Base-by-base conservation (phyloP, 345 rosid species). In the Gossypium turneri region DNA sequence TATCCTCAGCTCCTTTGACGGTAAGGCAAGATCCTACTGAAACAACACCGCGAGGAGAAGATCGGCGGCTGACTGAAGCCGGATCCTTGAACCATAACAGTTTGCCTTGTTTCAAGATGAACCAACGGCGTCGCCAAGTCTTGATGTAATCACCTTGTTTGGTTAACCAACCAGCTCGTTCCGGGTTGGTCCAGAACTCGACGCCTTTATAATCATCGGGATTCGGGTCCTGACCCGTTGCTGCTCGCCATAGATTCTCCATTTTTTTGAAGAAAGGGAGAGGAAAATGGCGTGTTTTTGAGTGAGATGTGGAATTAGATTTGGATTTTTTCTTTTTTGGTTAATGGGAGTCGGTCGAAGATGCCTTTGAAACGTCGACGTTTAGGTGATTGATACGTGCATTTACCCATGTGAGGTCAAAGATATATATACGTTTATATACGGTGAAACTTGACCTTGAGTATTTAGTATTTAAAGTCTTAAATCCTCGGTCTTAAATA, bases 51-150 rank as follows among this genome's bases (percentile, higher is more conserved):
- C 94, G 97, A 3, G 97, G 97, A 44, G 65, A 82, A 27, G 93
- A 86, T 76, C 75, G 81, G 17, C 84, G 92, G 24, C 64, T 81
- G 73, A 76, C 82, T 72, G 77, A 71, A 48, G 78, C 43, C 51
- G 91, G 56, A 48, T 92, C 94, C 77, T 89, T 90, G 81, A 92
- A 92, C 97, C 97, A 90, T 38, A 92, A 84, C 41, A 92, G 91
- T 85, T 87, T 90, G 19, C 97, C 94, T 78, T 84, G 89, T 66
- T 92, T 92, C 70, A 92, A 83, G 15, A 92, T 84, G 81, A 90
- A 88, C 98, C 98, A 90, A 60, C 97, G 96, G 53, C 94, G 86
- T 24, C 97, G 92, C 98, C 98, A 93, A 55, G 93, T 93, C 79
- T 82, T 87, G 76, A 93, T 86, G 84, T 93, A 89, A 74, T 93